phyloP scores from a whole-genome alignment of 768 basidiomycete species.

The Tremella fuciformis region DNA sequence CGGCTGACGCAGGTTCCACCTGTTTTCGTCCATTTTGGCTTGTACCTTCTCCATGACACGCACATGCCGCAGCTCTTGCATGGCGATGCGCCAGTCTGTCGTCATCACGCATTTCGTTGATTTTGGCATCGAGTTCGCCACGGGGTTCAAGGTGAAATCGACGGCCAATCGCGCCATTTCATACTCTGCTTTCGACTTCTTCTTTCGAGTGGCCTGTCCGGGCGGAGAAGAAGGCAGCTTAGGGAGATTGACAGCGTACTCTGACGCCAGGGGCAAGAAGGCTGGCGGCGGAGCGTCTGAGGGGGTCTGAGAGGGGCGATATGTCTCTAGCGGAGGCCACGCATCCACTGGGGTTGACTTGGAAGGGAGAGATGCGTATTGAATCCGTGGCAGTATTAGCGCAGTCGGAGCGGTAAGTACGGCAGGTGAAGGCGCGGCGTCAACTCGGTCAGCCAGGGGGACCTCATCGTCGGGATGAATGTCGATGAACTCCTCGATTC shows the following conservation, averaged over 20 bases:
- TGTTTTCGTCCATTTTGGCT: constrained; percentile 68
- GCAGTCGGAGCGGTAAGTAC: too few species aligned
- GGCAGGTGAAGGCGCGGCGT: too few species aligned
- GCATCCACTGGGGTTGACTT: constrained; percentile 18
- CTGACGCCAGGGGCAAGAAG: constrained; percentile 38
- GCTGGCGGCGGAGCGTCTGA: constrained; percentile 15
- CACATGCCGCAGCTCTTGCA: constrained; percentile 71
- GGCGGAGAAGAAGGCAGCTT: constrained; percentile 36
- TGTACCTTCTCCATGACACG: constrained; percentile 84
- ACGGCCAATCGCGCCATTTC: constrained; percentile 28
- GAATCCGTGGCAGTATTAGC: too few species aligned
- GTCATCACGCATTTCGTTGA: constrained; percentile 48
- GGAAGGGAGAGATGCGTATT: not conserved
- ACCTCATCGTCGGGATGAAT: too few species aligned
- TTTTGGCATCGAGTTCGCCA: constrained; percentile 37
- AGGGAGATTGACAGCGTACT: constrained; percentile 33
- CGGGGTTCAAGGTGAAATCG: constrained; percentile 39
- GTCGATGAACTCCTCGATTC: too few species aligned
- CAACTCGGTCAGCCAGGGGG: too few species aligned
- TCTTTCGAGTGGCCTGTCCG: constrained; percentile 17
- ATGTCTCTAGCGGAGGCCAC: constrained; percentile 38
- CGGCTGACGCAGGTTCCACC: constrained; percentile 92
- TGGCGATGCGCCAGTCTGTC: constrained; percentile 62
- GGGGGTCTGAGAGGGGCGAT: constrained; percentile 20
- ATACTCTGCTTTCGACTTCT: constrained; percentile 24